Evolutionary conservation across 2,329 filamentous ascomycete species (phyloP).

Genomic region (Colletotrichum sp.): DNA sequence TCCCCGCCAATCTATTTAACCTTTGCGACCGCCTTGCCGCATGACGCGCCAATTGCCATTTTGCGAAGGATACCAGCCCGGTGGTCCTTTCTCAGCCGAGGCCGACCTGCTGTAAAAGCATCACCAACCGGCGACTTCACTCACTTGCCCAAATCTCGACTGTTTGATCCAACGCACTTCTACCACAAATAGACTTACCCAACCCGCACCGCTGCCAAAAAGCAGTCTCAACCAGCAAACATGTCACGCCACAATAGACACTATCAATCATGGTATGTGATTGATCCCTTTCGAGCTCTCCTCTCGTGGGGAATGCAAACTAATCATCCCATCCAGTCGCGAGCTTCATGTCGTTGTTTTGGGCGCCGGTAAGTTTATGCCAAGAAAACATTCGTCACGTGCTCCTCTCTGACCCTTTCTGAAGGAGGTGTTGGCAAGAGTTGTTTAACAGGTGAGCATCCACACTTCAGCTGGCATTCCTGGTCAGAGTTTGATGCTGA

Average conservation of each 20-base stretch:
- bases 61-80: background rate
- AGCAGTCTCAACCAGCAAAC: background rate
- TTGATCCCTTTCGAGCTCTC: background rate
- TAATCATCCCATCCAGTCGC: slow-evolving; percentile 53
- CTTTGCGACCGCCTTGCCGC: slow-evolving; percentile 9
- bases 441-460: slow-evolving; percentile 77
- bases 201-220: background rate
- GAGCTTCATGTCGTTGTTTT: slow-evolving; percentile 86
- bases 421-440: slow-evolving; percentile 84
- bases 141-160: background rate
- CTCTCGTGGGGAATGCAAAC: background rate
- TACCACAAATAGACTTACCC: background rate
- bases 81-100: background rate
- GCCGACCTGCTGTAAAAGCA: slow-evolving; percentile 8
- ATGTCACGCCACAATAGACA: slow-evolving; percentile 23
- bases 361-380: slow-evolving; percentile 68
- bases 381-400: slow-evolving; percentile 12
- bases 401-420: slow-evolving; percentile 22
- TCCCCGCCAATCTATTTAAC: slow-evolving; percentile 1
- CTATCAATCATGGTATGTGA: slow-evolving; percentile 22
- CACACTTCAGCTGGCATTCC: background rate
- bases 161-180: background rate
- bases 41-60: slow-evolving; percentile 13
- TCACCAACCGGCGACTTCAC: background rate
- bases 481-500: background rate